Base-by-base conservation (phyloP, 306 rosid species). In the Corylus avellana region DNA sequence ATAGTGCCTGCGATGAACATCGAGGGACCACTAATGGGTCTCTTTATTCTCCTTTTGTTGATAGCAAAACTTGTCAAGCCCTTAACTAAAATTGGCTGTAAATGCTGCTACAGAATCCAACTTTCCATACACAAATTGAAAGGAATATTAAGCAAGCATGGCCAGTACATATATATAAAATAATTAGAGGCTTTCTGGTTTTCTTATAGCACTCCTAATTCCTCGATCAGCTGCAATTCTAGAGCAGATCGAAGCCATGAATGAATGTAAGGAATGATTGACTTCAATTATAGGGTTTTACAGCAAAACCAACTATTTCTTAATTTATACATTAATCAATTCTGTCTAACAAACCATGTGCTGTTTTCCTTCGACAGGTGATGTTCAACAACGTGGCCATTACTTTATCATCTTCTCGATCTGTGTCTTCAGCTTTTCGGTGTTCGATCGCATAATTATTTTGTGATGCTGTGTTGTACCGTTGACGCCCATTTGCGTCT, bases 81-180 rank as follows among this genome's bases (percentile, higher is more conserved):
- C 63, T 76, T 73, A 74, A 80, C 88, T 51, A 80, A 77, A 56
- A 78, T 83, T 71, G 58, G 85, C 75, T 86, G 88, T 81, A 83
- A 51, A 32, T 83, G 88, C 76, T 81, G 78, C 82, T 83, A 83
- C 72, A 77, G 29, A 71, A 76, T 80, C 55, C 51, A 9, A 25
- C 18, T 73, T 10, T 79, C 61, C 63, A 14, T n/a, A 20, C 70
- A 42, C 75, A 80, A 75, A 46, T 81, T 88, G 80, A 79, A 27
- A 77, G 51, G 39, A 77, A 48, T 37, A 48, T 37, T 32, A 32
- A 1, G 35, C 35, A 32, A 29, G 51, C 54, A 70, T 4, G 35
- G 17, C 73, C 69, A 81, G 75, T n/a, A 18, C 8, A 37, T 37
- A 32, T 2, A 32, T 32, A 32, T 32, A 32, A 32, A 32, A 62